Percentiles rank a stretch among this genome's conserved stretches.
phyloP scores from a whole-genome alignment of 345 rosid genomes.

The Corymbia maculata region DNA sequence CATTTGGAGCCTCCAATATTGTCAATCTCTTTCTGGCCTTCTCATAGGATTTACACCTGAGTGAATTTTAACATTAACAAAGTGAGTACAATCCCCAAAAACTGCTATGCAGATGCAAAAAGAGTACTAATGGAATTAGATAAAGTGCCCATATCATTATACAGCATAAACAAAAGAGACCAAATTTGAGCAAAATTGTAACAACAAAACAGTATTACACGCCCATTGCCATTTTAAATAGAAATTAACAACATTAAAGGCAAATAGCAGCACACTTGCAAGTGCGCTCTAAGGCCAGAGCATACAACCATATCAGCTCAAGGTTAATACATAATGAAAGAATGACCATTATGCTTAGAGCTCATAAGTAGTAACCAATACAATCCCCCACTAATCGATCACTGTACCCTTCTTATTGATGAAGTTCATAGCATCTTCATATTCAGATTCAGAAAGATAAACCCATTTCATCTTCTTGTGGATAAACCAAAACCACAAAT shows the following conservation, averaged over 20 bases:
- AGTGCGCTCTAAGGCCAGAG: neutral
- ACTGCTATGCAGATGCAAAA: neutral
- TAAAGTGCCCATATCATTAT: neutral
- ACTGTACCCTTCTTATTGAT: neutral
- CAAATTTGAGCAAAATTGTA: neutral
- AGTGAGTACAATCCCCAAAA: neutral
- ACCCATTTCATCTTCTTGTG: neutral
- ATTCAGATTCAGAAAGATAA: neutral
- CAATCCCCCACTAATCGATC: neutral
- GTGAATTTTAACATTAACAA: neutral
- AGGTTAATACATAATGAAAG: neutral
- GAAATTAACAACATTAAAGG: neutral
- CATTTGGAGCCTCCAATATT: slow-evolving; percentile 80
- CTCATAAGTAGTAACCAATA: neutral
- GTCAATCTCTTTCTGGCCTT: slow-evolving; percentile 88
- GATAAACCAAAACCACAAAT: neutral
- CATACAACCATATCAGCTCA: neutral
- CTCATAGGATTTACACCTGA: slow-evolving; percentile 83
- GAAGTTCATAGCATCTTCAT: neutral
- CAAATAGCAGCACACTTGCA: neutral
- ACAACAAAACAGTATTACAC: neutral
- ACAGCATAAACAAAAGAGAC: neutral
- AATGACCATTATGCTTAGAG: neutral
- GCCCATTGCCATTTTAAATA: neutral
- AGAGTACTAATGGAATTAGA: neutral